phyloP scores from a whole-genome alignment of 805 yeast genomes.

The Komagataella populi region DNA sequence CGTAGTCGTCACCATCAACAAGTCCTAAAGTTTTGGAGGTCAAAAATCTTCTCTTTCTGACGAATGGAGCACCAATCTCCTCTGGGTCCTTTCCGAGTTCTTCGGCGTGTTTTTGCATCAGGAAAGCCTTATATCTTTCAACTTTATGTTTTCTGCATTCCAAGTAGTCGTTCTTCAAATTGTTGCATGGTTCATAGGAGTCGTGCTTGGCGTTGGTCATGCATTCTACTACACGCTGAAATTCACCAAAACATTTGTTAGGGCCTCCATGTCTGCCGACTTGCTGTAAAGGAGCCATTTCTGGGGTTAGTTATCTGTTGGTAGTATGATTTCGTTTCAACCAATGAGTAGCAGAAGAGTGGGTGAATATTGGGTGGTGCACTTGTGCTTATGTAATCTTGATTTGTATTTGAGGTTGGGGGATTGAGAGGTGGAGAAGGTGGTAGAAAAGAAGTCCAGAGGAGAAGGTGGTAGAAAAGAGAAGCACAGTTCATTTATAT shows the following conservation, averaged over 20 bases:
- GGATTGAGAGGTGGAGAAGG: not conserved
- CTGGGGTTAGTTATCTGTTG: not conserved
- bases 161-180: constrained; percentile 18
- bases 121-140: constrained; percentile 20
- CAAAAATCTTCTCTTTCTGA: constrained; percentile 21
- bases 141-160: constrained; percentile 24
- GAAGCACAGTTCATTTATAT: no score
- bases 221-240: constrained; percentile 24
- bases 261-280: constrained; percentile 19
- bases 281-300: constrained; percentile 10
- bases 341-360: not conserved
- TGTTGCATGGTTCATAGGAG: constrained; percentile 17
- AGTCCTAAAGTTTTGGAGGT: constrained; percentile 25
- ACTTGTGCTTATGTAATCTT: not conserved
- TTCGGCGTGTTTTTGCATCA: constrained; percentile 18
- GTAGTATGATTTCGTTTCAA: not conserved
- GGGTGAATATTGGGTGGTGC: not conserved
- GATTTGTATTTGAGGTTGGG: not conserved
- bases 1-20: constrained; percentile 19
- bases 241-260: constrained; percentile 21
- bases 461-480: not conserved
- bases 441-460: not conserved
- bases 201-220: constrained; percentile 19
- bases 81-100: constrained; percentile 13
- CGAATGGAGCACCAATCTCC: constrained; percentile 23